Evolutionary conservation across 108 stramenopile species (phyloP), one percentile per base, ranked within the genome.

Genomic region (Phaeodactylum tricornutum): DNA sequence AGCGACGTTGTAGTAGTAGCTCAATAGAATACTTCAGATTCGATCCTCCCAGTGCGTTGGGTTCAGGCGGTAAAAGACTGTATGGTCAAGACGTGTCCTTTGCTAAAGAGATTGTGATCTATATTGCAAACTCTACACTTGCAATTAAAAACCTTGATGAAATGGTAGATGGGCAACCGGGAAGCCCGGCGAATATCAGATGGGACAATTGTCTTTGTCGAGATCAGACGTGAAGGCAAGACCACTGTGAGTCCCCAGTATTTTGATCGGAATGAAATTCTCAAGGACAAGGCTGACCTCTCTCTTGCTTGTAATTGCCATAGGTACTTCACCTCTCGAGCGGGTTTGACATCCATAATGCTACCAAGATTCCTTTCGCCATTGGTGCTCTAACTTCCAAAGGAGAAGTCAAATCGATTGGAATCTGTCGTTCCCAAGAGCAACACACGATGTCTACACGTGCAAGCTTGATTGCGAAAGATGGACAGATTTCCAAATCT

Each of bases 1-100:
- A 15, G 28, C 64, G 61, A 5, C 6, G 23, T n/a, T 74, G 72
- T 50, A 53, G 59, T 50, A 51, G 50, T 22, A 77, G 73, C 31
- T 60, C 61, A 3, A 71, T 75, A 11, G 67, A 75, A 40, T 84
- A 82, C 49, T 91, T 91, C 46, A 73, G 74, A 14, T 91, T 91
- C 39, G 68, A 78, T 16, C 77, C 78, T 29, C 76, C 74, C 51
- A 64, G 35, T 24, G 75, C 64, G 15, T 41, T 43, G 6, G 89
- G 89, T 4, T 68, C 53, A 23, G 90, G 85, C 15, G 90, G 85
- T 11, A 66, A 47, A 31, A 61, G 85, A 32, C 50, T 59, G 31
- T 92, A 92, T 57, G 90, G 90, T 12, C 83, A 87, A 59, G 90
- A 92, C 59, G 58, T 83, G 14, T 53, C 38, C 28, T 53, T 64